Base-by-base conservation (phyloP, 2,329 filamentous ascomycete species). In the Cyphellophora europaea region DNA sequence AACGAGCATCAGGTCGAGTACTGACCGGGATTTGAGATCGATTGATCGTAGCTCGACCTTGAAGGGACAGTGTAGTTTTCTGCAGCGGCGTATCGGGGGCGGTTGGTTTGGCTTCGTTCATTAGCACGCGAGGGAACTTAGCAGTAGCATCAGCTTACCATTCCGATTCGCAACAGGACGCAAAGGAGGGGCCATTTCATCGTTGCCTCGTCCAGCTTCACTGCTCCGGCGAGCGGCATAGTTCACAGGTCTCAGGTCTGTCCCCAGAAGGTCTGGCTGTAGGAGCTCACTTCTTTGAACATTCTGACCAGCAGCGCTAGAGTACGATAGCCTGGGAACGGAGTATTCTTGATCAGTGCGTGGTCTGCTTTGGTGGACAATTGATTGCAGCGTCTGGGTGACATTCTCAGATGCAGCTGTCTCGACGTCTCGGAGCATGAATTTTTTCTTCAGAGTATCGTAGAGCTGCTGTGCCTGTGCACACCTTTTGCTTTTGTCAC, bases 401-500 rank as follows among this genome's bases (percentile, higher is more conserved):
- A 65, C 67, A 8, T 67, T 61, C 32, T 75, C 63, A 3, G 68
- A 69, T 13, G 72, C 72, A 5, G 72, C 72, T 12, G 59, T 59
- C 36, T 72, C 67, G 38, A 76, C 66, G 10, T 71, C 65, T 2
- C 66, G 65, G 19, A 61, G 59, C 57, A 73, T 67, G 8, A 72
- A 64, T 39, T 69, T 67, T 17, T 65, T 62, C 49, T 77, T 78
- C 27, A 77, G 55, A 10, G 65, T 50, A 30, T 72, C 66, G 47
- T 77, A 78, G 14, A 72, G 57, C 41, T 70, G 70, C 32, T 86
- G 82, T 3, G 76, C 72, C 41, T 85, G 79, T 4, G 77, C 59
- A 3, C 83, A 69, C 38, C 78, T 81, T 30, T 72, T 77, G 45
- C 64, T 76, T 54, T 89, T 91, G 14, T 87, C 79, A 36, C 72